These are phyloP conservation scores for Eimeria tenella DNA, from an alignment of 169 alveolate genomes.

Conservation along the genomic window DNA sequence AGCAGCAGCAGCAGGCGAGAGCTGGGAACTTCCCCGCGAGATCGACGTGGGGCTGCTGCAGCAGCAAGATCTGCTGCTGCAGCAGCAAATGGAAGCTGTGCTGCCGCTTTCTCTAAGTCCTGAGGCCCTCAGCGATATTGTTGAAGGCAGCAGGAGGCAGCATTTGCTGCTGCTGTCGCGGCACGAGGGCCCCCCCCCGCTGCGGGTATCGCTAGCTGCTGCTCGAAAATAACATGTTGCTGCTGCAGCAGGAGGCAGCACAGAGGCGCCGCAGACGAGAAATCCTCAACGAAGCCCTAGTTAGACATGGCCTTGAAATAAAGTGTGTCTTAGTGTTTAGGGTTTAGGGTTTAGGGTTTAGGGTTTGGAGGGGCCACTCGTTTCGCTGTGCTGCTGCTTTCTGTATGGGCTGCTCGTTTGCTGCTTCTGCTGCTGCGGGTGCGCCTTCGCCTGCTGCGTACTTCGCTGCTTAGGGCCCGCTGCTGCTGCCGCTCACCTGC, in stretches of 20 bases:
- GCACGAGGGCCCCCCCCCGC: conserved; percentile 10
- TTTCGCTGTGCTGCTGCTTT: too few species aligned
- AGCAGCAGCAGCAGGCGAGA: not conserved
- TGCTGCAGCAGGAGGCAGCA: conserved; percentile 8
- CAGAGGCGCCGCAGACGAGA: not conserved
- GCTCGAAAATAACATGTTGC: not conserved
- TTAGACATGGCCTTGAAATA: not conserved
- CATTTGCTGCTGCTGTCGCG: not conserved
- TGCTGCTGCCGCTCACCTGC: too few species aligned
- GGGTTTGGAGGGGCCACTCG: too few species aligned
- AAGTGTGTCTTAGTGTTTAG: not conserved
- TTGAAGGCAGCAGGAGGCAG: conserved; percentile 43
- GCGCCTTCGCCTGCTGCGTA: too few species aligned
- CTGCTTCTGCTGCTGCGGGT: too few species aligned
- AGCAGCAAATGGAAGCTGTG: conserved; percentile 39
- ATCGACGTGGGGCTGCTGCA: conserved; percentile 20
- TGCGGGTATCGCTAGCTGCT: not conserved
- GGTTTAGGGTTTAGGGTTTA: not conserved
- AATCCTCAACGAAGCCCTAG: conserved; percentile 16
- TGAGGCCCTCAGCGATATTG: not conserved
- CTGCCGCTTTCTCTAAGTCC: not conserved
- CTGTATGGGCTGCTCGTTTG: too few species aligned
- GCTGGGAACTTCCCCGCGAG: not conserved
- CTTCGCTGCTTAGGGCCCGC: too few species aligned
- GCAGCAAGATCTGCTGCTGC: conserved; percentile 19